Percentiles rank a stretch among this genome's conserved stretches.
These are phyloP conservation scores for Vigna radiata DNA, from an alignment of 306 rosid genomes.

Conservation along the genomic window DNA sequence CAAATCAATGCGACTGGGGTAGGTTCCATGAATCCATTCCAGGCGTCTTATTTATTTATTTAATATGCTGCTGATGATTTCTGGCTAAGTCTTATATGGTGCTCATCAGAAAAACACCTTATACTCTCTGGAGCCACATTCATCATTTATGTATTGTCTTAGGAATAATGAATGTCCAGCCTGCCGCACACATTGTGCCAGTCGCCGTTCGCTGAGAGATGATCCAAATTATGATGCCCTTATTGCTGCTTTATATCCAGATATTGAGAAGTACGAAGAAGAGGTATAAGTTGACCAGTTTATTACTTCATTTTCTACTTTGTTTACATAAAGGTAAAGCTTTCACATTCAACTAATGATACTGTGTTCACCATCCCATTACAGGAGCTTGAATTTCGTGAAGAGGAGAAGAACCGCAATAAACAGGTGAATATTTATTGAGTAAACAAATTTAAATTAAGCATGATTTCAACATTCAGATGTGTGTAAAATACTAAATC, in stretches of 20 bases:
- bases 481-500: slow-evolving; percentile 9
- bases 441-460: slow-evolving; percentile 26
- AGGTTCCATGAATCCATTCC: slow-evolving; percentile 40
- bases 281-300: slow-evolving; percentile 69
- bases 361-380: slow-evolving; percentile 43
- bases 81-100: slow-evolving; percentile 32
- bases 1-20: slow-evolving; percentile 97
- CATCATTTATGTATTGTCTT: slow-evolving; percentile 47
- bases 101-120: slow-evolving; percentile 27
- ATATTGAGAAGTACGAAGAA: slow-evolving; percentile 89
- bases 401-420: slow-evolving; percentile 91
- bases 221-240: slow-evolving; percentile 96
- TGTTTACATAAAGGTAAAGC: background rate
- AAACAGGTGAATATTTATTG: slow-evolving; percentile 72
- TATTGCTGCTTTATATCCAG: slow-evolving; percentile 85
- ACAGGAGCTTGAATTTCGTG: slow-evolving; percentile 92
- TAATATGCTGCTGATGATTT: slow-evolving; percentile 34
- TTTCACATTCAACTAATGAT: slow-evolving; percentile 35
- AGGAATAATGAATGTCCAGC: slow-evolving; percentile 99
- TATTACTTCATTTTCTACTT: slow-evolving; percentile 17
- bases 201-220: slow-evolving; percentile 97
- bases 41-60: slow-evolving; percentile 20
- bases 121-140: slow-evolving; percentile 12
- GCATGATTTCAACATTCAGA: slow-evolving; percentile 46
- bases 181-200: slow-evolving; percentile 98